Evolutionary conservation across 176 grass and related monocot species (phyloP), one percentile per base, ranked within the genome.

Genomic region (Pontederia crassipes): DNA sequence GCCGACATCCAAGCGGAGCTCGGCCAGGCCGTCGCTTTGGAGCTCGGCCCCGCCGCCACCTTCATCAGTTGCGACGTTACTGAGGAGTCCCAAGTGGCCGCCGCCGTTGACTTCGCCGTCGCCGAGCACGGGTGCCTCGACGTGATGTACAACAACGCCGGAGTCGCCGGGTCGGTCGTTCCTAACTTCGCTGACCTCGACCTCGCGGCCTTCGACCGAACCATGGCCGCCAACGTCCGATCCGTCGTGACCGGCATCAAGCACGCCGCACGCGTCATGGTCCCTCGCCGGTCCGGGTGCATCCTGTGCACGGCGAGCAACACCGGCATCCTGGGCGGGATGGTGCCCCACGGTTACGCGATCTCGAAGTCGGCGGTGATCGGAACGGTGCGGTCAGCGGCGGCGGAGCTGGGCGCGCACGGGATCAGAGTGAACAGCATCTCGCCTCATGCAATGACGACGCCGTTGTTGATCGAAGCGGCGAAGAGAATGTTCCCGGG

Each of bases 221-320:
- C 77, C 49, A 96, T 90, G 75, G 69, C 72, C 9, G 62, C 73
- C 46, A 95, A 95, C 74, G 57, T 52, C 29, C 75, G 83, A 4
- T 82, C 86, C 11, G 16, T 47, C 50, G 81, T 90, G 10, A 80
- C 81, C 0, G 70, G 61, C 9, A 76, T 96, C 69, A 90, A 96
- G 81, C 78, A 96, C 77, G 91, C 86, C 10, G 75, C 83, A 13
- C 91, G 78, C 14, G 83, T 96, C 45, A 96, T 90, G 91, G 77
- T 80, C 48, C 81, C 91, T 0, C 76, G 52, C 0, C 57, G 61
- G 29, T 2, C 58, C 71, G 87, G 91, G 1, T 87, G 83, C 80
- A 62, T 96, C 17, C 70, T 96, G 32, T 96, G 81, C 76, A 87
- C 86, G 20, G 81, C 78, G 20, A 85, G 81, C 65, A 64, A 68